Conservation (phyloP, 1,139 yeast species). For the Saccharomyces hybrid region DNA sequence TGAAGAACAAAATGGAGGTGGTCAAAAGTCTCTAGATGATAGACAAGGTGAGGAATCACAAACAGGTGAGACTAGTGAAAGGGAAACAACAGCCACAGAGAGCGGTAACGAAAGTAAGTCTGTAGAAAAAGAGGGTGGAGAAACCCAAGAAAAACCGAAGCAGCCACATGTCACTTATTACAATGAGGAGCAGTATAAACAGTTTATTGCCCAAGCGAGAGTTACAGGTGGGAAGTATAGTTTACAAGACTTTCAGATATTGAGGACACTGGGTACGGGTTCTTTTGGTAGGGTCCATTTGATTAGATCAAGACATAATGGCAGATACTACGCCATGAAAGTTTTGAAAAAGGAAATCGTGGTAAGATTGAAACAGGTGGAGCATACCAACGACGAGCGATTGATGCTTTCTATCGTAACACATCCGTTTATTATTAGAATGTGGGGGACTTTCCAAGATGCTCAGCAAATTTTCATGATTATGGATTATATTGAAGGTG, state of each 20-base stretch:
- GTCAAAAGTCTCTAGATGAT: not conserved
- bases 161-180: conserved; percentile 7
- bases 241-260: conserved; percentile 73
- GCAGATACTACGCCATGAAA: conserved; percentile 85
- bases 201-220: conserved; percentile 25
- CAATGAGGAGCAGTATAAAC: not conserved
- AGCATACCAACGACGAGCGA: conserved; percentile 92
- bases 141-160: conserved; percentile 3
- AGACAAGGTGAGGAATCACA: not conserved
- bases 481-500: conserved; percentile 97
- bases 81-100: not conserved
- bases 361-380: conserved; percentile 91
- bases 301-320: conserved; percentile 83
- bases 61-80: not conserved
- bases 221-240: conserved; percentile 73
- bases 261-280: conserved; percentile 90
- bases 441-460: conserved; percentile 98
- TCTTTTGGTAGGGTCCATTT: conserved; percentile 93
- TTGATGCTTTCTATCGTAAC: conserved; percentile 84
- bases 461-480: conserved; percentile 81
- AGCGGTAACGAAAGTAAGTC: not conserved
- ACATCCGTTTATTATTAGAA: conserved; percentile 84
- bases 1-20: not conserved
- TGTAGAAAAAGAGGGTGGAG: conserved; percentile 6
- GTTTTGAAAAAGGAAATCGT: conserved; percentile 81